Base-by-base conservation (phyloP, 306 rosid genomes). In the Sicyos baderoa region DNA sequence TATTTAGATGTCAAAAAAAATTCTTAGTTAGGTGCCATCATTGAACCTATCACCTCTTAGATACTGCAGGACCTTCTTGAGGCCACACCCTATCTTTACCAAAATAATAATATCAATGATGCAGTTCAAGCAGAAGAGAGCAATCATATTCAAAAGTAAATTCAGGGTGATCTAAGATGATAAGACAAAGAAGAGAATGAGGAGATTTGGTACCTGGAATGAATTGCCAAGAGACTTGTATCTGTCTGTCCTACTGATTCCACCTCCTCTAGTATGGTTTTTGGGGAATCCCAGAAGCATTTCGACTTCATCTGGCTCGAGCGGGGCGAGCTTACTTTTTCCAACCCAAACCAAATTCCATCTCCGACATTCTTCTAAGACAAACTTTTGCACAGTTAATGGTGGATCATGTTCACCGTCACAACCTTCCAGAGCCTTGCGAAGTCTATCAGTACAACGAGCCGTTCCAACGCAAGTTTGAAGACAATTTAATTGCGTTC, bases 261-360 rank as follows among this genome's bases (percentile, higher is more conserved):
- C 97, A n/a, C 97, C 97, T 45, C 99, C 99, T 55, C 99, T 85
- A 22, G 99, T 94, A 76, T 94, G 99, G 83, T 94, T 86, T 82
- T 72, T 90, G 12, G 97, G 97, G 72, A 90, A 94, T 35, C 99
- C 99, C 71, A 94, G 66, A 72, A 94, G 82, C 74, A 81, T 84
- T 69, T 94, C 99, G 1, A 90, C 94, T 76, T 94, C 99, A 57
- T 90, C 99, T 2, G 91, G 86, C 78, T 94, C 99, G 15, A 93
- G 83, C 0, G 99, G 99, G 75, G 99, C 99, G 64, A 86, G 87
- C 82, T 93, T 93, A 52, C 90, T 93, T 79, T 85, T 86, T 58
- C 97, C 98, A n/a, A 93, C 98, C 98, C 98, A 93, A 25, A 93
- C 94, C 64, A 93, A 80, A 77, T 93, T 93, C 98, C 98, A 93